phyloP scores from a whole-genome alignment of 2,329 filamentous ascomycete species.

The Amauroascus verrucosus region DNA sequence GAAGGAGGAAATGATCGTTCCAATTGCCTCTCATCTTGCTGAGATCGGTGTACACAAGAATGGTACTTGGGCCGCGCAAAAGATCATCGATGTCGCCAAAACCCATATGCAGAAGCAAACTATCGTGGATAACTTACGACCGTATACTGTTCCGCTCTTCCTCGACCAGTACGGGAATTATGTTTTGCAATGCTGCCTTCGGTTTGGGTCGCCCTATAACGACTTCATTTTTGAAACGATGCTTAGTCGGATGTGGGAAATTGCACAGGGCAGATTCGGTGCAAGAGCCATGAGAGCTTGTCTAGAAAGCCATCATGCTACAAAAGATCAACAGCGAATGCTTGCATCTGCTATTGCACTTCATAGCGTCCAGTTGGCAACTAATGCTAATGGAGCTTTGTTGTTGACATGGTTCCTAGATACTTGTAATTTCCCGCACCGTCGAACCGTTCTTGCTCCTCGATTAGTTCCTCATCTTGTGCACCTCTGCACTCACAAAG shows the following conservation, averaged over 20 bases:
- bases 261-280: constrained; percentile 85
- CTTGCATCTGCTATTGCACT: constrained; percentile 90
- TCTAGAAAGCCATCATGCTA: constrained; percentile 87
- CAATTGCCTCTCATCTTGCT: constrained; percentile 83
- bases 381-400: constrained; percentile 88
- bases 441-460: constrained; percentile 83
- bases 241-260: constrained; percentile 86
- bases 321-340: constrained; percentile 90
- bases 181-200: constrained; percentile 89
- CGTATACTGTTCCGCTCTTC: constrained; percentile 84
- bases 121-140: constrained; percentile 73
- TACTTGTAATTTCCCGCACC: constrained; percentile 88
- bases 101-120: constrained; percentile 69
- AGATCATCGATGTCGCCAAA: constrained; percentile 95
- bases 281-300: constrained; percentile 94
- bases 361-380: constrained; percentile 90
- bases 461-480: constrained; percentile 86
- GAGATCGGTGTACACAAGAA: constrained; percentile 99
- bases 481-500: constrained; percentile 95
- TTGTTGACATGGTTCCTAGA: constrained; percentile 96
- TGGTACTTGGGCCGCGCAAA: constrained; percentile 97
- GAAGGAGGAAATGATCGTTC: constrained; percentile 79
- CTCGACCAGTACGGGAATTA: constrained; percentile 98
- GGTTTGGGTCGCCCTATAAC: constrained; percentile 80
- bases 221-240: constrained; percentile 98